Evolutionary conservation across 1,139 yeast genomes (phyloP).

Genomic region (Zygosaccharomyces sapae): DNA sequence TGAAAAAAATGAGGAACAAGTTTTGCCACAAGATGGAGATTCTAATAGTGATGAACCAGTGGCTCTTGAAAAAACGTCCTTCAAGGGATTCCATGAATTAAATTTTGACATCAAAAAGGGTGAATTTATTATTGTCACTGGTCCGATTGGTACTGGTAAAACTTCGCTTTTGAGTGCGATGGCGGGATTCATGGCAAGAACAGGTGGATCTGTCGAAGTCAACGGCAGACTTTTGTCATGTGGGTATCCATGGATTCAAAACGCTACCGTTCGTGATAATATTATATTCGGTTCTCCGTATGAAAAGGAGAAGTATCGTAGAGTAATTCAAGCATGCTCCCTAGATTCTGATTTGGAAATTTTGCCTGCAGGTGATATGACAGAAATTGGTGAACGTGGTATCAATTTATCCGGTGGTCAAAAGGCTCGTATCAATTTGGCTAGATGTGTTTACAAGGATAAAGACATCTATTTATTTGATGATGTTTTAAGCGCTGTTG

Average conservation of each 20-base stretch:
- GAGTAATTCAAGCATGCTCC: constrained; percentile 61
- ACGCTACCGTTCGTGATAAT: constrained; percentile 72
- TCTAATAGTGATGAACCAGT: constrained; percentile 5
- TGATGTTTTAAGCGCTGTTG: constrained; percentile 88
- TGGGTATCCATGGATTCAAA: constrained; percentile 79
- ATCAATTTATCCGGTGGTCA: constrained; percentile 92
- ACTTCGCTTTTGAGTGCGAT: constrained; percentile 47
- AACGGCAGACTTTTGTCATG: constrained; percentile 41
- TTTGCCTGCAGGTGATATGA: constrained; percentile 75
- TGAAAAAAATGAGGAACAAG: constrained; percentile 34
- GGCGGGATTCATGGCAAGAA: constrained; percentile 48
- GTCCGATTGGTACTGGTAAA: constrained; percentile 50
- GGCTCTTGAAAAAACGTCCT: constrained; percentile 16
- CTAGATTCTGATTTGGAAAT: constrained; percentile 63
- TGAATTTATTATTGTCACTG: constrained; percentile 47
- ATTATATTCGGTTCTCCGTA: constrained; percentile 64
- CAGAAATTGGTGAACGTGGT: constrained; percentile 92
- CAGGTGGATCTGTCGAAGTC: constrained; percentile 40
- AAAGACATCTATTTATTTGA: constrained; percentile 68
- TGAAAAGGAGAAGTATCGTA: constrained; percentile 51
- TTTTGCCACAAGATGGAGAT: not conserved
- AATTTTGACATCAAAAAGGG: constrained; percentile 41
- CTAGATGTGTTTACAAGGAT: constrained; percentile 76
- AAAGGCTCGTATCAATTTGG: constrained; percentile 69
- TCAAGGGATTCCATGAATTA: constrained; percentile 43